Conservation (phyloP, 805 yeast species). For the Phaffomyces antillensis region DNA sequence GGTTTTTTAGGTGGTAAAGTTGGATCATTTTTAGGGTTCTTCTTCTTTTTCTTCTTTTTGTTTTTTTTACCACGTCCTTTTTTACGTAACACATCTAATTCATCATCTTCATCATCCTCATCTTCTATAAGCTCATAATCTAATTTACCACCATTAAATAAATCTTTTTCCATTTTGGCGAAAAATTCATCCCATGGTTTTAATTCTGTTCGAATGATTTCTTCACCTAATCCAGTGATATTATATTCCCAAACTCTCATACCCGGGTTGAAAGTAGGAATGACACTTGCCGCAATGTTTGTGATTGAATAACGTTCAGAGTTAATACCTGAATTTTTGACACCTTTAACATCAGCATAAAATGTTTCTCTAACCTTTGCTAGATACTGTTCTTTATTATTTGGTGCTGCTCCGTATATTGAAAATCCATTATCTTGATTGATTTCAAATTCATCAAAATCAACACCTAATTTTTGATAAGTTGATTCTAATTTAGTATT, state of each 20-base stretch:
- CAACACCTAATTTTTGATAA: background rate
- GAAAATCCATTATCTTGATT: conserved; percentile 22
- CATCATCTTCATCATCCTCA: conserved; percentile 5
- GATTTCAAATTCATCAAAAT: conserved; percentile 10
- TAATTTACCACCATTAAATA: conserved; percentile 17
- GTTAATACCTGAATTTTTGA: conserved; percentile 27
- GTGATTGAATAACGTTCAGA: conserved; percentile 63
- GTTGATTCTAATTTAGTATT: conserved; percentile 1
- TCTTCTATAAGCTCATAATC: conserved; percentile 21
- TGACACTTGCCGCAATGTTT: conserved; percentile 63
- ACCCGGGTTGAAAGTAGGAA: conserved; percentile 84
- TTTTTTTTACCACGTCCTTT: background rate
- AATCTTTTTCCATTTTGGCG: conserved; percentile 35
- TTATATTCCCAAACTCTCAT: conserved; percentile 85
- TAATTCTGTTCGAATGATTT: background rate
- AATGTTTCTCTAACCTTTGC: conserved; percentile 43
- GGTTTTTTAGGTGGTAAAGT: conserved; percentile 63
- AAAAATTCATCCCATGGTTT: conserved; percentile 59
- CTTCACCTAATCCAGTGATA: conserved; percentile 41
- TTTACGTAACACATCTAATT: background rate
- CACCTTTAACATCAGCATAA: conserved; percentile 33
- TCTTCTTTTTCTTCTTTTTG: conserved; percentile 22
- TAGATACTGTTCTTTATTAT: conserved; percentile 60
- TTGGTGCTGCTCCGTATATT: conserved; percentile 58
- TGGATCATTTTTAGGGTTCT: conserved; percentile 38